Conservation (phyloP, 129 eudicot species). For the Kitagawia praeruptora region DNA sequence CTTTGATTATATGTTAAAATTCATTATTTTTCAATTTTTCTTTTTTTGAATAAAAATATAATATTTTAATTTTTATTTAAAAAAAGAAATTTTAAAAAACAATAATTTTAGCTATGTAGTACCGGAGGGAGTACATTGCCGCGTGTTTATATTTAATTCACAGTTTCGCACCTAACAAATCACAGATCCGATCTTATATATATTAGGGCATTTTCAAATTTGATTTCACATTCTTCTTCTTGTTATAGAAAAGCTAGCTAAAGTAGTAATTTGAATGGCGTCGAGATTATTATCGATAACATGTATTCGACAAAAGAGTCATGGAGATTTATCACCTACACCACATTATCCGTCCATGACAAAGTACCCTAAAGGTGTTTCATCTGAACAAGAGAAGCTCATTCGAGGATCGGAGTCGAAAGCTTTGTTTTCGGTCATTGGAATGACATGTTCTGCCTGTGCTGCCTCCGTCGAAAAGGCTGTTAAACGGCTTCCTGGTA, state of each 20-base stretch:
- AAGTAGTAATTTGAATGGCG: conserved; percentile 29
- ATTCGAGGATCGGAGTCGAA: conserved; percentile 12
- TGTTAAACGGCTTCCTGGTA: conserved; percentile 65
- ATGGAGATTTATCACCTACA: conserved; percentile 51
- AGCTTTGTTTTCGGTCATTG: background rate
- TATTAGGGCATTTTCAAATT: background rate
- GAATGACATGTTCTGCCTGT: conserved; percentile 7
- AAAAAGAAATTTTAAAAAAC: too few species aligned
- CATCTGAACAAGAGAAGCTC: conserved; percentile 15
- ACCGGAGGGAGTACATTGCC: too few species aligned
- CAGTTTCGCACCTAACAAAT: background rate
- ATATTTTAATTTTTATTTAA: too few species aligned
- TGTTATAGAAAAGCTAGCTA: background rate
- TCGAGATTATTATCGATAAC: conserved; percentile 53
- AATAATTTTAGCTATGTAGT: too few species aligned
- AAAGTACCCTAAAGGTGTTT: conserved; percentile 68
- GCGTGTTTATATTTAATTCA: background rate
- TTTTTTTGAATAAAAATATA: too few species aligned
- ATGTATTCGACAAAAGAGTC: conserved; percentile 44
- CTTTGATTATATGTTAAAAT: too few species aligned
- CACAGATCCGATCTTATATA: background rate
- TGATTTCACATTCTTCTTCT: background rate
- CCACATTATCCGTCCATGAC: conserved; percentile 97
- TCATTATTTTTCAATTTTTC: too few species aligned
- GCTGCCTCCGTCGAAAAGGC: conserved; percentile 1